A percentile compares a stretch with the other conserved stretches of the same genome.
Evolutionary conservation across 768 basidiomycete genomes (phyloP).

Genomic region (Lentinula guzmanii): DNA sequence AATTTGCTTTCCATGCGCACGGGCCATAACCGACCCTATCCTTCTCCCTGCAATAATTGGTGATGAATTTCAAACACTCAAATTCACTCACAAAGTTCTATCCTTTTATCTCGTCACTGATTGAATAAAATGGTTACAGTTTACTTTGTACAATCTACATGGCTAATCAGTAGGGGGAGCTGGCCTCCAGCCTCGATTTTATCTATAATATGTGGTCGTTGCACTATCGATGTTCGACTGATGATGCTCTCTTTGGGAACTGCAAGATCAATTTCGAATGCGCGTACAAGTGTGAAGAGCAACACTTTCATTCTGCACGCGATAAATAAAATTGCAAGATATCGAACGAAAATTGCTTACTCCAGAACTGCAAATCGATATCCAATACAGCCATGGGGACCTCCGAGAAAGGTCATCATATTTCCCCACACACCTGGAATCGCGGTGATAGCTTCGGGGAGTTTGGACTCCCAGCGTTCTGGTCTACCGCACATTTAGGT

Average conservation of each 20-base stretch:
- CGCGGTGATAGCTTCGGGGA: conserved; percentile 33
- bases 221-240: conserved; percentile 15
- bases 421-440: conserved; percentile 56
- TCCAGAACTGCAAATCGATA: conserved; percentile 38
- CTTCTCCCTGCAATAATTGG: no score
- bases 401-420: conserved; percentile 37
- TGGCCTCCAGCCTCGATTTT: conserved; percentile 18
- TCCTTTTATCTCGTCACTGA: no score
- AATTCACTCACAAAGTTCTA: no score
- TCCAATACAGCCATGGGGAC: conserved; percentile 43
- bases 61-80: no score
- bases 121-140: no score
- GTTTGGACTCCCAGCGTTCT: conserved; percentile 47
- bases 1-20: background rate
- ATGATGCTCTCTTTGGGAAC: conserved; percentile 20
- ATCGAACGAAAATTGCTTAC: conserved; percentile 18
- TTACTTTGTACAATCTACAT: background rate
- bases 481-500: conserved; percentile 33
- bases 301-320: conserved; percentile 22
- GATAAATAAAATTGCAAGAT: background rate
- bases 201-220: conserved; percentile 19
- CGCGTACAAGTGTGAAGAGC: conserved; percentile 26
- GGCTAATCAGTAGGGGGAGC: conserved; percentile 16
- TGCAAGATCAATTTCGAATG: conserved; percentile 28
- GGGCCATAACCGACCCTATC: background rate